phyloP scores from a whole-genome alignment of 345 rosid genomes.

The Boechera retrofracta region DNA sequence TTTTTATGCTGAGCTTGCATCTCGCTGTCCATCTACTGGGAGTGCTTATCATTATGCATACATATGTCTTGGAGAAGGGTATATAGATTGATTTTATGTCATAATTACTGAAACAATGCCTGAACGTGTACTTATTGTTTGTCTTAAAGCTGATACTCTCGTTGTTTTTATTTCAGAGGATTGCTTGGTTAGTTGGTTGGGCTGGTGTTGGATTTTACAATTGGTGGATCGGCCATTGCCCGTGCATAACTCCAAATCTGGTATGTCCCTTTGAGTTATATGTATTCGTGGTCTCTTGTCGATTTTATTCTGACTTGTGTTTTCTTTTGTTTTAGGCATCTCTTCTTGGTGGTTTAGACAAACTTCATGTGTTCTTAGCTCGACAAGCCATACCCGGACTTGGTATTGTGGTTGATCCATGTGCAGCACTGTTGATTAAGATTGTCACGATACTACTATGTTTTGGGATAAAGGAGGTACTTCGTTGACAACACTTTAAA shows the following conservation, averaged over 20 bases:
- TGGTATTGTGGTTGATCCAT: constrained; percentile 81
- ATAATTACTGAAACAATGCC: background rate
- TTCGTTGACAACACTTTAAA: background rate
- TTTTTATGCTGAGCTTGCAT: constrained; percentile 95
- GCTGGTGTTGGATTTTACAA: constrained; percentile 91
- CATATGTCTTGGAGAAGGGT: constrained; percentile 97
- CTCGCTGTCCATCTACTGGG: constrained; percentile 98
- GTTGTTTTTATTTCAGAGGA: constrained; percentile 34
- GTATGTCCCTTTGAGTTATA: constrained; percentile 39
- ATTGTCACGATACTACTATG: constrained; percentile 78
- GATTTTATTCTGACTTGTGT: constrained; percentile 15
- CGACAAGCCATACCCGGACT: constrained; percentile 76
- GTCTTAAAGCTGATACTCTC: constrained; percentile 7
- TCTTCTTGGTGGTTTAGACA: constrained; percentile 78
- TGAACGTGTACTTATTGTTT: background rate
- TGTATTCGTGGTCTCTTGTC: background rate
- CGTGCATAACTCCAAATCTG: constrained; percentile 86
- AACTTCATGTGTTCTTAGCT: constrained; percentile 71
- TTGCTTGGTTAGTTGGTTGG: constrained; percentile 99
- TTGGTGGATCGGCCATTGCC: constrained; percentile 96
- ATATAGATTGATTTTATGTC: background rate
- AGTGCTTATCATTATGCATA: constrained; percentile 98
- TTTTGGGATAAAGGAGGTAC: constrained; percentile 91
- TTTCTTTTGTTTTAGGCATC: constrained; percentile 56
- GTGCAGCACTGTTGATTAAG: constrained; percentile 75